Evolutionary conservation across 441 rosid genomes (phyloP).

Genomic region (Populus hybrid): DNA sequence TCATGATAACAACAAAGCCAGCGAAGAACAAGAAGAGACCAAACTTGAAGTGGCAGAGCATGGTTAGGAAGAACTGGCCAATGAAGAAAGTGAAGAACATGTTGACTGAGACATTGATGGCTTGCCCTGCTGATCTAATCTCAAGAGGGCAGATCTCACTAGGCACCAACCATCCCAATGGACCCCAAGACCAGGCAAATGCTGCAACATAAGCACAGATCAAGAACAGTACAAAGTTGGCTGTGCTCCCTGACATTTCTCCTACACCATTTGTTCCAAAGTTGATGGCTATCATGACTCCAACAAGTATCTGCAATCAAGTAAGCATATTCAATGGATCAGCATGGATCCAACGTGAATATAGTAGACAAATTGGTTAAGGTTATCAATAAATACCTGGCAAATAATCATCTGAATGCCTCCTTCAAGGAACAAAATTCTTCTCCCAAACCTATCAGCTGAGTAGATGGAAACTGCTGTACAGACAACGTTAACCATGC

Average conservation of each 20-base stretch:
- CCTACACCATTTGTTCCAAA: conserved; percentile 29
- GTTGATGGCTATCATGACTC: neutral
- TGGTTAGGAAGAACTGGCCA: neutral
- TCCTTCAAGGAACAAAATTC: conserved; percentile 46
- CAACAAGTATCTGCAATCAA: neutral
- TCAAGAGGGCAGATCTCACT: neutral
- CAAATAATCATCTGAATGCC: conserved; percentile 46
- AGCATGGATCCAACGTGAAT: neutral
- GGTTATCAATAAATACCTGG: conserved; percentile 32
- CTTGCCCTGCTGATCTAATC: neutral
- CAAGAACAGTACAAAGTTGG: conserved; percentile 34
- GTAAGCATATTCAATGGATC: neutral
- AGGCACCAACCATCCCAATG: conserved; percentile 37
- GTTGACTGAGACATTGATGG: neutral
- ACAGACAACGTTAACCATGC: conserved; percentile 40
- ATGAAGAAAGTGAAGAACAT: neutral
- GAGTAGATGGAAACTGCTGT: conserved; percentile 40
- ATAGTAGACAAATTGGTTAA: neutral
- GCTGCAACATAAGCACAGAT: conserved; percentile 49
- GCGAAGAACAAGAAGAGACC: neutral
- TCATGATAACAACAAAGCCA: neutral
- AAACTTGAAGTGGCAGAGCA: neutral
- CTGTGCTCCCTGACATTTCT: conserved; percentile 29
- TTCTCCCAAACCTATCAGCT: conserved; percentile 43
- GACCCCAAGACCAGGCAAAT: conserved; percentile 72